Evolutionary conservation across 164 flowering plant species (phyloP).

Genomic region (Nymphaea colorata): DNA sequence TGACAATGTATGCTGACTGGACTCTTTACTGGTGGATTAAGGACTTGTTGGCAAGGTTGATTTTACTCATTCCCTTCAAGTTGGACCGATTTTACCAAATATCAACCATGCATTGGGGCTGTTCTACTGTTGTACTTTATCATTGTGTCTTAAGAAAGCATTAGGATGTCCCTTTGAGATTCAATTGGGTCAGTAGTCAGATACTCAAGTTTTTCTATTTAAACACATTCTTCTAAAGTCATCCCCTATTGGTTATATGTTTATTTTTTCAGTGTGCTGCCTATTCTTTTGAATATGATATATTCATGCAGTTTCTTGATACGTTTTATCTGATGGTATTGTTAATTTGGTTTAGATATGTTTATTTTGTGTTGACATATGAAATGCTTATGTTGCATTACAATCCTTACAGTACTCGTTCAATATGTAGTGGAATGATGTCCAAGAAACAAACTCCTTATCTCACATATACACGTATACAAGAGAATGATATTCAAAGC

Average conservation of each 20-base stretch:
- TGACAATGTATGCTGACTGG: too few species aligned
- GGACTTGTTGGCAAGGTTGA: constrained; percentile 88
- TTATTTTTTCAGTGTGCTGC: constrained; percentile 61
- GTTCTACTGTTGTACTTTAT: not conserved
- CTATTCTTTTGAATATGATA: too few species aligned
- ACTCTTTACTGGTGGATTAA: constrained; percentile 19
- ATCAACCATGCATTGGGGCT: constrained; percentile 58
- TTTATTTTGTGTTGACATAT: too few species aligned
- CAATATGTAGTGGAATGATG: too few species aligned
- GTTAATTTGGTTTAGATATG: too few species aligned
- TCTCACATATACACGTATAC: too few species aligned
- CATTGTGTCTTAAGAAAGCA: not conserved
- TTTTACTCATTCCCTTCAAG: constrained; percentile 63
- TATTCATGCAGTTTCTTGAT: too few species aligned
- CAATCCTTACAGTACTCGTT: too few species aligned
- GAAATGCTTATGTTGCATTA: too few species aligned
- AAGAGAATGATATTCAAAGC: too few species aligned
- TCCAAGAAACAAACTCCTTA: too few species aligned
- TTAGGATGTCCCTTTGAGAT: not conserved
- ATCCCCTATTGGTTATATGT: not conserved
- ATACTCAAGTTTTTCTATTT: not conserved
- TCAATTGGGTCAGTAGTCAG: not conserved
- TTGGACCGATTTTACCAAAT: constrained; percentile 37
- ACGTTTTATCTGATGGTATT: too few species aligned
- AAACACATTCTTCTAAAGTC: not conserved